Conservation (phyloP, 768 basidiomycete genomes). For the Sistotremastrum niveocremeum region DNA sequence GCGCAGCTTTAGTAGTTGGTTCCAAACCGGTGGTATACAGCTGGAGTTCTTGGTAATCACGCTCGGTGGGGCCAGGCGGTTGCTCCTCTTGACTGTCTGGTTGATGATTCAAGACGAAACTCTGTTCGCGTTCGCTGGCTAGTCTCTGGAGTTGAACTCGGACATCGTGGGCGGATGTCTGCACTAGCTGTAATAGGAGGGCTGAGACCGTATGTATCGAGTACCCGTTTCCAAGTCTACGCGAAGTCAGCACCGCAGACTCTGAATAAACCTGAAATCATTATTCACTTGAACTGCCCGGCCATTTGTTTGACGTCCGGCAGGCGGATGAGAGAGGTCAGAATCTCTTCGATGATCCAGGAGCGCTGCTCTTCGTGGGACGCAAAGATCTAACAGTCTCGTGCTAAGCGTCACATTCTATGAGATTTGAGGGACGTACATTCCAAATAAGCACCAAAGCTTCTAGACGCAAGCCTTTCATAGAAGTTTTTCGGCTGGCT, state of each 20-base stretch:
- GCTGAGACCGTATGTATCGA: slow-evolving; percentile 92
- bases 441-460: slow-evolving; percentile 74
- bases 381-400: slow-evolving; percentile 91
- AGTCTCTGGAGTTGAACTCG: slow-evolving; percentile 53
- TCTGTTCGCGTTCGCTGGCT: slow-evolving; percentile 47
- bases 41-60: slow-evolving; percentile 52
- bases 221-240: slow-evolving; percentile 78
- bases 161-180: slow-evolving; percentile 88
- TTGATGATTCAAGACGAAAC: slow-evolving; percentile 45
- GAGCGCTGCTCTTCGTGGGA: slow-evolving; percentile 81
- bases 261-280: neutral
- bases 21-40: slow-evolving; percentile 63
- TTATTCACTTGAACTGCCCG: slow-evolving; percentile 69
- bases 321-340: slow-evolving; percentile 79
- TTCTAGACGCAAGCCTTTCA: slow-evolving; percentile 71
- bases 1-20: slow-evolving; percentile 72
- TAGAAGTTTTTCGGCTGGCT: slow-evolving; percentile 65
- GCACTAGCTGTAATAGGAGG: slow-evolving; percentile 86
- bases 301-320: slow-evolving; percentile 84
- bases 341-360: slow-evolving; percentile 97
- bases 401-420: too few species aligned
- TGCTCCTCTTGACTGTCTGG: slow-evolving; percentile 43
- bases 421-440: slow-evolving; percentile 37
- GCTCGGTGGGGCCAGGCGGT: too few species aligned
- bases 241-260: neutral